Percentiles rank a stretch among this genome's conserved stretches.
These are phyloP conservation scores for Arxiozyma bovina DNA, from an alignment of 1,139 yeast genomes.

Conservation along the genomic window DNA sequence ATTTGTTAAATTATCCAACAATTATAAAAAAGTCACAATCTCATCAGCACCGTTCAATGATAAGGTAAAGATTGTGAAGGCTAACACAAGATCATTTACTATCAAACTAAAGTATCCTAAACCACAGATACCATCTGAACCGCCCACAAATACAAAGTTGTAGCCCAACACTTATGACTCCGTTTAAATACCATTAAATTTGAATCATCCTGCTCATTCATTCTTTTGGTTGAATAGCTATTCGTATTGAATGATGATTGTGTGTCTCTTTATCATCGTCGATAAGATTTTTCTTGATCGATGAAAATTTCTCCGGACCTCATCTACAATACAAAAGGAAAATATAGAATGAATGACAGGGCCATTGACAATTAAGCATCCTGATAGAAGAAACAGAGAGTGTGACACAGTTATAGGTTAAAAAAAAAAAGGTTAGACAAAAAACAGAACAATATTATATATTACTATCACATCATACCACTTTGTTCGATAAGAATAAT, in stretches of 20 bases:
- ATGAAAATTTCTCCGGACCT: neutral
- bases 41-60: conserved; percentile 27
- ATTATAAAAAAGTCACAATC: conserved; percentile 19
- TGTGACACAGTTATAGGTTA: too few relatives aligned
- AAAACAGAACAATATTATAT: neutral
- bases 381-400: too few relatives aligned
- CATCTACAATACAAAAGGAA: neutral
- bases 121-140: neutral
- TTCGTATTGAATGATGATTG: neutral
- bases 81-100: conserved; percentile 24
- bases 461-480: neutral
- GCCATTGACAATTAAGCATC: neutral
- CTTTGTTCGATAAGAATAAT: neutral
- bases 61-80: conserved; percentile 21
- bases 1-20: conserved; percentile 22
- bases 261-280: neutral
- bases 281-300: neutral
- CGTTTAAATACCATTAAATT: neutral
- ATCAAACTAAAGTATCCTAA: conserved; percentile 18
- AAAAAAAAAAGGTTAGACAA: neutral
- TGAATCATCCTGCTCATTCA: neutral
- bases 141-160: neutral
- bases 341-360: too few relatives aligned
- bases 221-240: neutral
- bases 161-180: neutral